Evolutionary conservation across 2,329 filamentous ascomycete genomes (phyloP), one percentile per base, ranked within the genome.

Genomic region (Cordyceps pruinosa): DNA sequence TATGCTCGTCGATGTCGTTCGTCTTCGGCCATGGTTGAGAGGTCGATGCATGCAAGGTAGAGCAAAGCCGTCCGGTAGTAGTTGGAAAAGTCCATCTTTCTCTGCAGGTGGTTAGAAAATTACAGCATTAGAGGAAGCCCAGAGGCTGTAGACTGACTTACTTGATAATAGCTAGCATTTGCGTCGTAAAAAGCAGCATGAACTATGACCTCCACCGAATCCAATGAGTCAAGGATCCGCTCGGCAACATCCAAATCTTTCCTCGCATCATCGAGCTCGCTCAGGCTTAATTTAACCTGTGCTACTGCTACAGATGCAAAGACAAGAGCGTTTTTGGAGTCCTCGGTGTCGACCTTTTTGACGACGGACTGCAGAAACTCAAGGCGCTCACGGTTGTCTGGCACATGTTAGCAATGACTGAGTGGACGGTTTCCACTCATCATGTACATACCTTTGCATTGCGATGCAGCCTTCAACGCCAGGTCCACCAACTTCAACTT

Each of bases 61-160:
- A 97, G 87, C 51, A 99, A 89, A 62, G 94, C 92, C 68, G 95
- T 99, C 75, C 90, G 90, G 81, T 99, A 99, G 80, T 96, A 99
- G 61, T 89, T 87, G 61, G 92, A 91, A 70, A 96, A 99, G 75
- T 97, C 92, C 73, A 87, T 82, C 77, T 95, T 92, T 65, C 86
- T 72, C 74, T 77, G 39, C 32, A 30, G 30, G 44, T 49, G 50
- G 57, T 58, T 51, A 58, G 55, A 44, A 30, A 15, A 6, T 25
- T 25, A 3, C 32, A 26, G 3, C 4, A 44, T 45, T n/a, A 17
- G 30, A 10, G 10, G 30, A 17, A 37, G 25, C n/a, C 15, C 15
- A 5, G 13, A 21, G 17, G 42, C 12, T 44, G 19, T 10, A 23
- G 41, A 30, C 34, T 19, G 8, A 46, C 65, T 58, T 67, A 74